Conservation (phyloP, 176 grass and related monocot species). For the Aegilops speltoides region DNA sequence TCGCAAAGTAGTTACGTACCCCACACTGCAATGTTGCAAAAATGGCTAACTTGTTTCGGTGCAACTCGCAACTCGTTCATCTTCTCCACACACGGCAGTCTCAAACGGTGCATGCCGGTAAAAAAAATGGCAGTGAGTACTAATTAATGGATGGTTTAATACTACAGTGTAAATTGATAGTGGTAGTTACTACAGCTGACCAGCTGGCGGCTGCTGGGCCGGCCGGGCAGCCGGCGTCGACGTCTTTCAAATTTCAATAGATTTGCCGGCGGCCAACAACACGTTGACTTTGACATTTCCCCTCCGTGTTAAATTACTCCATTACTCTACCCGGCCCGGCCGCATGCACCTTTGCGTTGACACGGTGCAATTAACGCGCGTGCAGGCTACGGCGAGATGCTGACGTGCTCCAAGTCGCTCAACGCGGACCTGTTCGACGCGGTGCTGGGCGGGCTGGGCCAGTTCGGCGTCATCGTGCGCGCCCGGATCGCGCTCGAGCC, state of each 20-base stretch:
- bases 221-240: slow-evolving; percentile 3
- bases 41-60: not conserved
- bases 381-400: slow-evolving; percentile 52
- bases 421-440: slow-evolving; percentile 72
- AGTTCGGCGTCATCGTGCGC: slow-evolving; percentile 81
- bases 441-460: slow-evolving; percentile 68
- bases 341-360: slow-evolving; percentile 3
- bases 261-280: not conserved
- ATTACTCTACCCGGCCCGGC: not conserved
- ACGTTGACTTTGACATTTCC: slow-evolving; percentile 27
- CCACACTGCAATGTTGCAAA: not conserved
- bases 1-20: slow-evolving; percentile 2
- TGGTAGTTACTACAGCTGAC: not conserved
- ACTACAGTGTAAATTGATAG: too few relatives aligned
- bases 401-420: slow-evolving; percentile 65
- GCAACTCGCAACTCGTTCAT: not conserved
- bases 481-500: slow-evolving; percentile 58
- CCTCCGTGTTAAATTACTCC: not conserved
- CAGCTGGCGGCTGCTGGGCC: not conserved
- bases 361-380: slow-evolving; percentile 8
- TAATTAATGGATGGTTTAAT: not conserved
- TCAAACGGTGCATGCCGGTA: not conserved
- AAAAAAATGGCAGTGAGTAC: not conserved
- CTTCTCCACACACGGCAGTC: not conserved
- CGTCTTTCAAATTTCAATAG: slow-evolving; percentile 37